These are phyloP conservation scores for Prunus armeniaca DNA, from an alignment of 306 rosid species.

Conservation along the genomic window DNA sequence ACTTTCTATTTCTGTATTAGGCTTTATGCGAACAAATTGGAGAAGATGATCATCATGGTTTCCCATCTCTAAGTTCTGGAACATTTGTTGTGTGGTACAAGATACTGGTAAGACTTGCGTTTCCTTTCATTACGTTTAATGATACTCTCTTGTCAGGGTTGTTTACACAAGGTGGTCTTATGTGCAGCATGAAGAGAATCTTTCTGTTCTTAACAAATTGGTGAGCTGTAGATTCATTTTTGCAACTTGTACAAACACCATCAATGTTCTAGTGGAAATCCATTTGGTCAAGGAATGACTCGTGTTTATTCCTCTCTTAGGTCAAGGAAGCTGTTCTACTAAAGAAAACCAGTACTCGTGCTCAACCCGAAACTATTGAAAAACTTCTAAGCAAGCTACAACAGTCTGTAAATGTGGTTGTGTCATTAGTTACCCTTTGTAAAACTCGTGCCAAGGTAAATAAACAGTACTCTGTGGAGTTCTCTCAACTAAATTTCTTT, in stretches of 20 bases:
- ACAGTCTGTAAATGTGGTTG: slow-evolving; percentile 39
- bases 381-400: slow-evolving; percentile 25
- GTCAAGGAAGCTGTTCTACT: slow-evolving; percentile 24
- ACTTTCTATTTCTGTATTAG: slow-evolving; percentile 16
- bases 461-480: neutral
- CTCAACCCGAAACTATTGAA: slow-evolving; percentile 24
- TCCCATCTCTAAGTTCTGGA: slow-evolving; percentile 35
- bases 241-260: neutral
- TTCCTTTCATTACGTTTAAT: neutral
- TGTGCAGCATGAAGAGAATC: slow-evolving; percentile 48
- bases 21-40: slow-evolving; percentile 18
- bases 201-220: slow-evolving; percentile 30
- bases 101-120: slow-evolving; percentile 28
- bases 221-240: slow-evolving; percentile 24
- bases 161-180: slow-evolving; percentile 14
- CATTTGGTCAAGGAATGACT: slow-evolving; percentile 3
- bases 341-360: slow-evolving; percentile 22
- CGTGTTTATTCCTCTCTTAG: slow-evolving; percentile 13
- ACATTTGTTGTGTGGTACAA: slow-evolving; percentile 39
- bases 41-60: slow-evolving; percentile 28
- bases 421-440: slow-evolving; percentile 40
- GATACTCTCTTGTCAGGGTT: slow-evolving; percentile 15
- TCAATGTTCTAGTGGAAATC: neutral
- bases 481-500: slow-evolving; percentile 1
- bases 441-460: slow-evolving; percentile 33